Percentiles rank a stretch among this genome's conserved stretches.
These are phyloP conservation scores for Dictyostelium brefeldianum DNA, from an alignment of 78 protist species.

Conservation along the genomic window DNA sequence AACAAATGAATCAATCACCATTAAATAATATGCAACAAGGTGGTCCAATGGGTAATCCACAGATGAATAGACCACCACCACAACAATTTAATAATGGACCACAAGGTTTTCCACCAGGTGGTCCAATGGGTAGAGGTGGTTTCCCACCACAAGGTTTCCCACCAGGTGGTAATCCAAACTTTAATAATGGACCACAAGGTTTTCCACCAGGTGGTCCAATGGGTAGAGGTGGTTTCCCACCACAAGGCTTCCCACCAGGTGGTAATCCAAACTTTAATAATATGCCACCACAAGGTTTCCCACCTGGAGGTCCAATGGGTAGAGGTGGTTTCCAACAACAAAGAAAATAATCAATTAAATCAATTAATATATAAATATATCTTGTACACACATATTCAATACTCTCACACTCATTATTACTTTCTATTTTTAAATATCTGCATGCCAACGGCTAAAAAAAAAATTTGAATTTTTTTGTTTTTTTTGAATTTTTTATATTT, in stretches of 20 bases:
- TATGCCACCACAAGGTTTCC: slow-evolving; percentile 55
- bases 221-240: slow-evolving; percentile 30
- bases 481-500: neutral
- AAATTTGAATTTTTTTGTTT: neutral
- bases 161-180: neutral
- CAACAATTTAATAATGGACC: slow-evolving; percentile 43
- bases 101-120: slow-evolving; percentile 60
- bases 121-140: slow-evolving; percentile 41
- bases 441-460: no score
- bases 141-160: slow-evolving; percentile 32
- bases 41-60: slow-evolving; percentile 60
- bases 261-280: slow-evolving; percentile 27
- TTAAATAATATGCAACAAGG: slow-evolving; percentile 1
- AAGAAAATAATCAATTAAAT: neutral
- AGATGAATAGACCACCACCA: slow-evolving; percentile 62
- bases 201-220: slow-evolving; percentile 31
- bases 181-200: slow-evolving; percentile 30
- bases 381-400: no score
- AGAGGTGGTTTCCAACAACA: slow-evolving; percentile 27
- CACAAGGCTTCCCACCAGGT: slow-evolving; percentile 76
- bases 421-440: no score
- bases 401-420: no score
- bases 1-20: neutral
- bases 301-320: slow-evolving; percentile 54
- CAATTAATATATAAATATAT: no score